These are phyloP conservation scores for Sphenostylis stenocarpa DNA, from an alignment of 306 rosid species.

Conservation along the genomic window DNA sequence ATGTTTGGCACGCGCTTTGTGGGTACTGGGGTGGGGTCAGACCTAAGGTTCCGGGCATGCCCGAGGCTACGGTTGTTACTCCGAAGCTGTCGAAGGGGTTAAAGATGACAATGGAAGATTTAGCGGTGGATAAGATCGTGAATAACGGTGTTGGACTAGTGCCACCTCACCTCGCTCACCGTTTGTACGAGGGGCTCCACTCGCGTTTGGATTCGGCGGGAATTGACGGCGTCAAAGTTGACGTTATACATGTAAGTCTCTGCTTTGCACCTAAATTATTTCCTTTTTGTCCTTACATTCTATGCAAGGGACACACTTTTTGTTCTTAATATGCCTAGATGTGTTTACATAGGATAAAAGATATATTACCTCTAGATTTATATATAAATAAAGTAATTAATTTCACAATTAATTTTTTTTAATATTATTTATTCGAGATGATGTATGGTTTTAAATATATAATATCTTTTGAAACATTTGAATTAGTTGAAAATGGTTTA, in stretches of 20 bases:
- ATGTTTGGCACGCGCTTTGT: conserved; percentile 83
- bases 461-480: too few species aligned
- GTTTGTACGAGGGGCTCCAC: conserved; percentile 61
- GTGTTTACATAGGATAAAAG: too few species aligned
- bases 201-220: conserved; percentile 58
- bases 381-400: too few species aligned
- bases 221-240: conserved; percentile 76
- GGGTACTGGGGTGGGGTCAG: conserved; percentile 85
- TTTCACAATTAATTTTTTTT: too few species aligned
- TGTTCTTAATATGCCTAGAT: too few species aligned
- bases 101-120: conserved; percentile 61
- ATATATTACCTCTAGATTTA: too few species aligned
- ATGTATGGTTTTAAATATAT: too few species aligned
- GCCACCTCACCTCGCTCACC: conserved; percentile 48
- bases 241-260: conserved; percentile 68
- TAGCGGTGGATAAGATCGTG: conserved; percentile 72
- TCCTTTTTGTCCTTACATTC: too few species aligned
- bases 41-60: conserved; percentile 47
- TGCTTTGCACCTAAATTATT: background rate
- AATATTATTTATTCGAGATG: too few species aligned
- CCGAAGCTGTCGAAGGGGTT: conserved; percentile 52
- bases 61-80: conserved; percentile 45
- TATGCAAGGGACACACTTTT: too few species aligned
- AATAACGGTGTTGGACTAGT: conserved; percentile 67
- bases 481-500: too few species aligned